Percentiles rank a stretch among this genome's conserved stretches.
These are phyloP conservation scores for Diversispora eburnea DNA, from an alignment of 192 early-diverging fungal genomes.

Conservation along the genomic window DNA sequence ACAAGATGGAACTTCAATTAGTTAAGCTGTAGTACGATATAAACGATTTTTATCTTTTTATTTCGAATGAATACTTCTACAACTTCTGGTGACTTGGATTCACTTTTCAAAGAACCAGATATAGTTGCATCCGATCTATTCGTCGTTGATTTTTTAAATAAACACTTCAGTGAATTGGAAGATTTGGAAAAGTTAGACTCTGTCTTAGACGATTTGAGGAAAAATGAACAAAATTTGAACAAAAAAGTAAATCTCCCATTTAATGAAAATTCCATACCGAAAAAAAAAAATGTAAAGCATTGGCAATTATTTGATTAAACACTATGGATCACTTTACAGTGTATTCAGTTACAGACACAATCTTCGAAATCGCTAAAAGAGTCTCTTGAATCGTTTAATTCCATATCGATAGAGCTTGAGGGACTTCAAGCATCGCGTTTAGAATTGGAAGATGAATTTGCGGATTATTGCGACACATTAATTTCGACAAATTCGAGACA, in stretches of 20 bases:
- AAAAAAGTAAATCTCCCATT: constrained; percentile 31
- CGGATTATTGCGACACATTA: not conserved
- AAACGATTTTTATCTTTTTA: too few relatives aligned
- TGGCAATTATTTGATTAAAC: not conserved
- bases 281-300: not conserved
- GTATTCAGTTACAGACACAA: not conserved
- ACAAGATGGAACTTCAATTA: too few relatives aligned
- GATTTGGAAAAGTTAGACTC: constrained; percentile 37
- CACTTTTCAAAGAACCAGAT: constrained; percentile 17
- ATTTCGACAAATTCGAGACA: not conserved
- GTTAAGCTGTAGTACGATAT: too few relatives aligned
- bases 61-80: too few relatives aligned
- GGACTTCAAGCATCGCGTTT: constrained; percentile 19
- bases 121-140: constrained; percentile 24
- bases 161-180: constrained; percentile 34
- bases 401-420: constrained; percentile 16
- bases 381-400: constrained; percentile 6
- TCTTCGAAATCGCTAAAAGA: not conserved
- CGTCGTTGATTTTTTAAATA: constrained; percentile 39
- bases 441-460: constrained; percentile 17
- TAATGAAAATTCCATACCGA: too few relatives aligned
- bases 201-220: constrained; percentile 25
- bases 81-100: not conserved
- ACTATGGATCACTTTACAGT: not conserved
- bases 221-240: constrained; percentile 12